phyloP scores from a whole-genome alignment of 2,329 filamentous ascomycete genomes.

The Arachnomyces sp. region DNA sequence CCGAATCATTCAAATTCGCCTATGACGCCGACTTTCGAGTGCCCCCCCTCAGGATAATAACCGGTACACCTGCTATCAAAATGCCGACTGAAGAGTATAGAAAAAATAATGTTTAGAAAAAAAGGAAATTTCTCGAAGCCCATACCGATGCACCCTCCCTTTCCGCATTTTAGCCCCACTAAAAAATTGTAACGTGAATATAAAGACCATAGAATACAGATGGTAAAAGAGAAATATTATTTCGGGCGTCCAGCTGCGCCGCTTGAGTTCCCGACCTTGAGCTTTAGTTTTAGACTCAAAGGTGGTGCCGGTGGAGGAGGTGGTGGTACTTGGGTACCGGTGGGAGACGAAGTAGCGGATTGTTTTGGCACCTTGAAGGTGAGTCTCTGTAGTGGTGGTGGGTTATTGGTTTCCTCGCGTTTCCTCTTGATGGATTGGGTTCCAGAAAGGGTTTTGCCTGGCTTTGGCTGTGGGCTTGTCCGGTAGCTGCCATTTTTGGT shows the following conservation, averaged over 20 bases:
- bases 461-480: conserved; percentile 26
- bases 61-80: no score
- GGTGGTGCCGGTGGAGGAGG: conserved; percentile 20
- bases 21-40: no score
- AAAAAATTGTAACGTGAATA: not conserved
- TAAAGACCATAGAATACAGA: conserved; percentile 1
- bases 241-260: conserved; percentile 13
- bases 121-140: no score
- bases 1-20: no score
- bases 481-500: conserved; percentile 30
- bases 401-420: conserved; percentile 28
- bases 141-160: not conserved
- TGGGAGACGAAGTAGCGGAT: conserved; percentile 19
- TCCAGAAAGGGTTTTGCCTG: conserved; percentile 15
- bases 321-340: conserved; percentile 12
- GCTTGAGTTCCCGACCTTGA: conserved; percentile 28
- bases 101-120: no score
- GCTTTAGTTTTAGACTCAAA: conserved; percentile 26
- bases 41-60: no score
- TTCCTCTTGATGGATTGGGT: conserved; percentile 27
- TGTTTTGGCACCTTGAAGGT: conserved; percentile 36
- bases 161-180: not conserved
- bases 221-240: conserved; percentile 12
- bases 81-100: no score
- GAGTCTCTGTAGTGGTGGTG: conserved; percentile 29